These are phyloP conservation scores for Limtongozyma cylindracea DNA, from an alignment of 805 yeast genomes.

Conservation along the genomic window DNA sequence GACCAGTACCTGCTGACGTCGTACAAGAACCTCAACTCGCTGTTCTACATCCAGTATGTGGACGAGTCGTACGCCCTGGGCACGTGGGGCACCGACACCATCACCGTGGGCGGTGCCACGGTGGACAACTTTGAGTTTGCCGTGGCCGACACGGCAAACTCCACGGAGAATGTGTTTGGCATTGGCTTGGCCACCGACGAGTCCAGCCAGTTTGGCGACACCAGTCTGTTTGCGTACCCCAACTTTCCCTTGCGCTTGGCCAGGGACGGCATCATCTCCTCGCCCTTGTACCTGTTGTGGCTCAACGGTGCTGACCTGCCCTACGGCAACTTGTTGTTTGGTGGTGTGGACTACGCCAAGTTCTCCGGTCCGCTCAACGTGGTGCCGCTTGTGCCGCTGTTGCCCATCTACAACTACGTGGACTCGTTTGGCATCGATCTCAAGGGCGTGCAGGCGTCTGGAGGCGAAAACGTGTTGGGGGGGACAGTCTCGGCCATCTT, in stretches of 20 bases:
- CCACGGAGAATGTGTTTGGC: slow-evolving; percentile 1
- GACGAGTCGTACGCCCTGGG: slow-evolving; percentile 23
- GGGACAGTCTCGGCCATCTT: slow-evolving; percentile 9
- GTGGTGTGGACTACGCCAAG: slow-evolving; percentile 45
- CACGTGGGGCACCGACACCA: slow-evolving; percentile 18
- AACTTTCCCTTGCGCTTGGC: slow-evolving; percentile 3
- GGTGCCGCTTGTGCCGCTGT: slow-evolving; percentile 15
- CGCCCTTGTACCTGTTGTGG: slow-evolving; percentile 1
- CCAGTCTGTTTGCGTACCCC: slow-evolving; percentile 3
- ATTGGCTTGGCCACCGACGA: slow-evolving; percentile 1
- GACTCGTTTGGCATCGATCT: slow-evolving; percentile 1
- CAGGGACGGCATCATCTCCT: neutral
- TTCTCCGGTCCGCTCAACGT: slow-evolving; percentile 7
- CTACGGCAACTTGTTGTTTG: slow-evolving; percentile 23
- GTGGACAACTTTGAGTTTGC: slow-evolving; percentile 1
- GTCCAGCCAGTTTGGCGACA: slow-evolving; percentile 2
- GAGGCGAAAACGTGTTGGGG: slow-evolving; percentile 22
- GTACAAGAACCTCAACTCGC: slow-evolving; percentile 12
- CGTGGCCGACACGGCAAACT: neutral
- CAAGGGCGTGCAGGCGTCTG: slow-evolving; percentile 18
- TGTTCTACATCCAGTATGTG: slow-evolving; percentile 18
- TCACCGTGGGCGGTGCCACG: neutral
- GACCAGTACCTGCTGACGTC: slow-evolving; percentile 12
- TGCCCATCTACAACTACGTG: too few species aligned
- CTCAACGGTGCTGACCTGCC: neutral